phyloP scores from a whole-genome alignment of 2,329 filamentous ascomycete genomes.

The Botryosphaeria agaves region DNA sequence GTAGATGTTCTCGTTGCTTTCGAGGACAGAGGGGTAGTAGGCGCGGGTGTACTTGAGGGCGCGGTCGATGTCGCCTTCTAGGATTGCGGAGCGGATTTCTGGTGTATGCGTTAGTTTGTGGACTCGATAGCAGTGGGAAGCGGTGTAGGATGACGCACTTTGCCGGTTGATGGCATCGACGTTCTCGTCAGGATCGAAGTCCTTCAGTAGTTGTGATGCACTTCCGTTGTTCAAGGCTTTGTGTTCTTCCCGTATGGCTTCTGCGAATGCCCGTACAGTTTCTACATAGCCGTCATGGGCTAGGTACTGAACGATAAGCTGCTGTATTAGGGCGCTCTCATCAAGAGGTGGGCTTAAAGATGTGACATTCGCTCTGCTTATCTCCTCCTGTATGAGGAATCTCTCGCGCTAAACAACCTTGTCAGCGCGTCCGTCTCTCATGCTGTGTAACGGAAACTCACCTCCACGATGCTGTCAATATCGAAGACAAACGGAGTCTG shows the following conservation, averaged over 20 bases:
- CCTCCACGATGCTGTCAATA: slow-evolving; percentile 72
- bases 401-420: slow-evolving; percentile 40
- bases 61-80: slow-evolving; percentile 82
- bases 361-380: slow-evolving; percentile 40
- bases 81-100: slow-evolving; percentile 75
- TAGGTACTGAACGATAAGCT: slow-evolving; percentile 72
- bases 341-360: slow-evolving; percentile 44
- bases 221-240: slow-evolving; percentile 44
- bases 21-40: slow-evolving; percentile 67
- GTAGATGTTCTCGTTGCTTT: slow-evolving; percentile 65
- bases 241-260: slow-evolving; percentile 62
- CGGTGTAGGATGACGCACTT: slow-evolving; percentile 41
- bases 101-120: slow-evolving; percentile 6
- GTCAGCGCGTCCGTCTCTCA: no score
- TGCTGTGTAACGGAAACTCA: slow-evolving; percentile 32
- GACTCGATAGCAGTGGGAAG: no score
- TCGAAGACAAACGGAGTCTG: slow-evolving; percentile 71
- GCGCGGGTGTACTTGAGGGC: slow-evolving; percentile 66
- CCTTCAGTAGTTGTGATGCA: slow-evolving; percentile 30
- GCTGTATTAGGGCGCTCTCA: slow-evolving; percentile 67
- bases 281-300: slow-evolving; percentile 93
- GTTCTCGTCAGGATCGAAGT: slow-evolving; percentile 58
- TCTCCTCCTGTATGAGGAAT: slow-evolving; percentile 39
- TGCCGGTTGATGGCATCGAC: slow-evolving; percentile 75
- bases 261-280: slow-evolving; percentile 72